phyloP scores from a whole-genome alignment of 202 grass and related monocot species.

The Saccharum hybrid region DNA sequence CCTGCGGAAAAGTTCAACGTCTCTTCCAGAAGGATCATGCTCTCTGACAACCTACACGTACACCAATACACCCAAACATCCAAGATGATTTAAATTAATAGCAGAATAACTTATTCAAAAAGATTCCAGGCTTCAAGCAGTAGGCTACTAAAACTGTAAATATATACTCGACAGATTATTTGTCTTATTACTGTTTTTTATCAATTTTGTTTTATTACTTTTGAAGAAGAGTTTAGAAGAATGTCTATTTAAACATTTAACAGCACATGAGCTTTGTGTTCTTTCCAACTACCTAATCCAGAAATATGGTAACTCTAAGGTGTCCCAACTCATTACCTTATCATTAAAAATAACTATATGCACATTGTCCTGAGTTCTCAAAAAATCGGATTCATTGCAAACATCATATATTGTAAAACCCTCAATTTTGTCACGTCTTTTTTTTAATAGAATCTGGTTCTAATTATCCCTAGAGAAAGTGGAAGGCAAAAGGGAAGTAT shows the following conservation, averaged over 20 bases:
- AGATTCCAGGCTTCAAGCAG: neutral
- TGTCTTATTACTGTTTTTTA: too few species aligned
- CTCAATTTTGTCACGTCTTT: neutral
- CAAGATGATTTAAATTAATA: neutral
- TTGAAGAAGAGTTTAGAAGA: neutral
- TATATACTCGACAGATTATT: too few species aligned
- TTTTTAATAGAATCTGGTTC: neutral
- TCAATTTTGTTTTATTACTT: neutral
- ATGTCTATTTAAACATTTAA: neutral
- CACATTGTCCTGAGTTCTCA: neutral
- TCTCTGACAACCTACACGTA: slow-evolving; percentile 87
- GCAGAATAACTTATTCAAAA: neutral
- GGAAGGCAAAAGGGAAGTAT: neutral
- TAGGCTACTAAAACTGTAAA: too few species aligned
- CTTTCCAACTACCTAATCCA: slow-evolving; percentile 4
- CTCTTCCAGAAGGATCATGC: slow-evolving; percentile 84
- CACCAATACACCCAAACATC: neutral
- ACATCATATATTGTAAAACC: neutral
- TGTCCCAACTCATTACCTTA: neutral
- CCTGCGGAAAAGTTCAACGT: slow-evolving; percentile 84
- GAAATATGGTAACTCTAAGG: neutral
- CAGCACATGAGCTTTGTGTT: neutral
- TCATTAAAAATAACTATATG: neutral
- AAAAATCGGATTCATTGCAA: neutral
- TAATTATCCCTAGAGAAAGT: neutral